Percentiles rank a stretch among this genome's conserved stretches.
Conservation (phyloP, 2,329 filamentous ascomycete genomes). For the Nemania serpens region DNA sequence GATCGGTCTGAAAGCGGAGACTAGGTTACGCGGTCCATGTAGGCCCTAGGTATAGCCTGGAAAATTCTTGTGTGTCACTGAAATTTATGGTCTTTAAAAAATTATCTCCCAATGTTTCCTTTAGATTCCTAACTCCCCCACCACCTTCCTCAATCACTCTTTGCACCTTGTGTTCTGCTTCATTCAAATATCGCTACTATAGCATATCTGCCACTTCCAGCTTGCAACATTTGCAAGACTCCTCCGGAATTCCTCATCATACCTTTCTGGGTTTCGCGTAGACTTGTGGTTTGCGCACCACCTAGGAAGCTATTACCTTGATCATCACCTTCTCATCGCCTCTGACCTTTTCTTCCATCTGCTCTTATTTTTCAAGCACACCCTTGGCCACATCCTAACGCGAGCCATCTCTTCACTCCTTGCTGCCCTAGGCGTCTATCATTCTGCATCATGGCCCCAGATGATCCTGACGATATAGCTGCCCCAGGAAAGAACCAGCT, state of each 20-base stretch:
- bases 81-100: conserved; percentile 5
- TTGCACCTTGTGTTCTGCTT: conserved; percentile 11
- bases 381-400: not conserved
- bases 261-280: not conserved
- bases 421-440: not conserved
- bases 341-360: not conserved
- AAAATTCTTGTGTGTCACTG: conserved; percentile 13
- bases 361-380: not conserved
- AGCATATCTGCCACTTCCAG: not conserved
- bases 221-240: not conserved
- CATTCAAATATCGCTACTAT: not conserved
- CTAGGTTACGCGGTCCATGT: conserved; percentile 7
- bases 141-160: conserved; percentile 3
- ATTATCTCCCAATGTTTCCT: conserved; percentile 2
- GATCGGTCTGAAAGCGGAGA: not conserved
- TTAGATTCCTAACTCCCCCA: conserved; percentile 9
- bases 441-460: too few relatives aligned
- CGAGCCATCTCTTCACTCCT: not conserved
- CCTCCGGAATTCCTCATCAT: not conserved
- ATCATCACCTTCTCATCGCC: not conserved
- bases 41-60: conserved; percentile 6
- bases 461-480: not conserved
- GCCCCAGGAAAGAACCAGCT: conserved; percentile 12
- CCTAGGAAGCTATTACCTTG: not conserved
- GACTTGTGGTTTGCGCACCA: not conserved